Percentiles rank a stretch among this genome's conserved stretches.
Conservation (phyloP, 176 grass and related monocot species). For the Tillandsia fasciculata region DNA sequence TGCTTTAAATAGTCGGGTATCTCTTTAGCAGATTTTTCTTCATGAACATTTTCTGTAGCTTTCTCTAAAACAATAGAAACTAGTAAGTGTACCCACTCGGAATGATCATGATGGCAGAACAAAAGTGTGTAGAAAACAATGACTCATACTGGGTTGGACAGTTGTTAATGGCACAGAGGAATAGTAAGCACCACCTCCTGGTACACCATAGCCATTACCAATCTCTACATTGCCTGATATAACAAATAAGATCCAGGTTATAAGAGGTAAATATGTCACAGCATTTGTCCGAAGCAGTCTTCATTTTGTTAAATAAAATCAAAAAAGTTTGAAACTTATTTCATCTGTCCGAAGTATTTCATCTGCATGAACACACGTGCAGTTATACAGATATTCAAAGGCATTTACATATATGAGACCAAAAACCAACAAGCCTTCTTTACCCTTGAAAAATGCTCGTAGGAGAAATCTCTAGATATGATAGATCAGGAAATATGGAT, state of each 20-base stretch:
- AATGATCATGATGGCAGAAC: slow-evolving; percentile 19
- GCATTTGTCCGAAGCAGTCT: no score
- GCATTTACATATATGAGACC: no score
- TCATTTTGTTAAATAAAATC: no score
- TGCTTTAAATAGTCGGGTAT: slow-evolving; percentile 82
- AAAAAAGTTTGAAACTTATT: no score
- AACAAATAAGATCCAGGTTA: not conserved
- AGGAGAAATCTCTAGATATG: no score
- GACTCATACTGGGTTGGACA: slow-evolving; percentile 44
- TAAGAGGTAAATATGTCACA: not conserved
- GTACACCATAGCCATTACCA: slow-evolving; percentile 99
- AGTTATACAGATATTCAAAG: no score
- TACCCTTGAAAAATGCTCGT: no score
- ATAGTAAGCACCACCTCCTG: slow-evolving; percentile 91
- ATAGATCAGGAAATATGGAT: no score
- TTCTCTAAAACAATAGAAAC: slow-evolving; percentile 30
- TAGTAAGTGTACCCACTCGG: slow-evolving; percentile 18
- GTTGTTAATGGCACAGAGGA: slow-evolving; percentile 30
- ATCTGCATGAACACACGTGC: no score
- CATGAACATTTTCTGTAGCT: slow-evolving; percentile 34
- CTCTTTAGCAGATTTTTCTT: slow-evolving; percentile 42
- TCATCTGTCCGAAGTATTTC: no score
- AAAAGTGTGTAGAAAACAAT: slow-evolving; percentile 2
- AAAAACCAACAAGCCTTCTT: no score
- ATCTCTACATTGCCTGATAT: slow-evolving; percentile 72